Conservation (phyloP, 345 rosid species). For the Cardamine chenopodiifolia region DNA sequence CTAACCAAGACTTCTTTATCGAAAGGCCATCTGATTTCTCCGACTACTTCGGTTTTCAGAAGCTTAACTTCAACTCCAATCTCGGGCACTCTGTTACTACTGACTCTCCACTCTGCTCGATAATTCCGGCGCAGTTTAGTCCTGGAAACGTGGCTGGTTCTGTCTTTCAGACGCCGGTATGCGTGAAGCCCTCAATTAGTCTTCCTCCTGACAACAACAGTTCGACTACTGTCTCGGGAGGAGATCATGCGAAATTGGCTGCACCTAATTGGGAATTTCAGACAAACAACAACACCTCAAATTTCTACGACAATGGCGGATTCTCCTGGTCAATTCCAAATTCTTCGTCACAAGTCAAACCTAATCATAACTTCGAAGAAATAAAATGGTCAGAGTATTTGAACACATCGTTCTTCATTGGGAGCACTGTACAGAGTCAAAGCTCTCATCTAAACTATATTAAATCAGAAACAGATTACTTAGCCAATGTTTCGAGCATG, state of each 20-base stretch:
- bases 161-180: slow-evolving; percentile 46
- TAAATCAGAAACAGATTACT: slow-evolving; percentile 37
- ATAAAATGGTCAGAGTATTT: slow-evolving; percentile 44
- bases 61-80: slow-evolving; percentile 51
- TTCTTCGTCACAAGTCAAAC: slow-evolving; percentile 32
- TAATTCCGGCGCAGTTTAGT: slow-evolving; percentile 46
- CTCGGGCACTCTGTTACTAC: slow-evolving; percentile 46
- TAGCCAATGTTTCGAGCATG: slow-evolving; percentile 38
- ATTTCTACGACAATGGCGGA: slow-evolving; percentile 32
- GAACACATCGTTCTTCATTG: slow-evolving; percentile 40
- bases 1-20: slow-evolving; percentile 51
- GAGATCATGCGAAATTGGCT: slow-evolving; percentile 35
- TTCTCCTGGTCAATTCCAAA: slow-evolving; percentile 41
- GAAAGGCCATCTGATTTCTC: slow-evolving; percentile 53
- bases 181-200: slow-evolving; percentile 63
- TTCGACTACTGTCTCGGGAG: slow-evolving; percentile 38
- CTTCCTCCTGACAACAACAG: slow-evolving; percentile 55
- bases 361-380: slow-evolving; percentile 37
- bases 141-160: slow-evolving; percentile 39
- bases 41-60: slow-evolving; percentile 61
- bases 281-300: slow-evolving; percentile 38
- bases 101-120: slow-evolving; percentile 46
- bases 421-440: slow-evolving; percentile 40
- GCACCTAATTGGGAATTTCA: slow-evolving; percentile 48
- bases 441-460: slow-evolving; percentile 36